Base-by-base conservation (phyloP, 1,284 basidiomycete genomes). In the Meira miltonrushii region DNA sequence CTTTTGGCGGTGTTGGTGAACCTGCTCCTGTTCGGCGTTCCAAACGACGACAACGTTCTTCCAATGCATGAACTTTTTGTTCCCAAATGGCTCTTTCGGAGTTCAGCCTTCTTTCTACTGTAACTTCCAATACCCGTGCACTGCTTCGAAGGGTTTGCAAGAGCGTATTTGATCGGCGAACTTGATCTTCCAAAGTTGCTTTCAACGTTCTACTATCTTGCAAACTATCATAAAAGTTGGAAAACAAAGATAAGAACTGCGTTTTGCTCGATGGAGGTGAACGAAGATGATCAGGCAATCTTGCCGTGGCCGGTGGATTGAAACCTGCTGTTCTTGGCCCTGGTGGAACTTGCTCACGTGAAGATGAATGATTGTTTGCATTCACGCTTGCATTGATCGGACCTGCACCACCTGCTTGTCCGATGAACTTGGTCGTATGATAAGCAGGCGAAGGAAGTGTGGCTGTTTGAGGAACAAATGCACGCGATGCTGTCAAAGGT, bases 131-230 rank as follows among this genome's bases (percentile, higher is more conserved):
- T 25, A 76, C 72, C 0, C 67, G 56, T 9, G 65, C 71, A 52
- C 66, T 69, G 13, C 65, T 64, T 65, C 76, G 74, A 39, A 77
- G 58, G n/a, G 75, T 75, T 55, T 72, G 70, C 2, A 77, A 66
- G 51, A 77, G 47, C 8, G 71, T 67, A 54, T 76, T 76, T 61
- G 72, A 75, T 6, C 74, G 56, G 43, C 67, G 62, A 48, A 77
- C 74, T 57, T 77, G 75, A 49, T 77, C 69, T 50, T 77, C 75
- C 25, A 77, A 59, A 23, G 72, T 76, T 5, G 72, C 68, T 57
- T 75, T 74, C 37, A 77, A 65, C 25, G 74, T 74, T 48, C 74
- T 68, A 54, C 70, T 73, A 64, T 77, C 75, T 19, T 64, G 58
- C 37, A 77, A 66, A 41, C 66, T 69, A 51, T 77, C 75, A 60